A percentile compares a stretch with the other conserved stretches of the same genome.
Evolutionary conservation across 352 stramenopile genomes (phyloP).

Genomic region (Globisporangium polare): DNA sequence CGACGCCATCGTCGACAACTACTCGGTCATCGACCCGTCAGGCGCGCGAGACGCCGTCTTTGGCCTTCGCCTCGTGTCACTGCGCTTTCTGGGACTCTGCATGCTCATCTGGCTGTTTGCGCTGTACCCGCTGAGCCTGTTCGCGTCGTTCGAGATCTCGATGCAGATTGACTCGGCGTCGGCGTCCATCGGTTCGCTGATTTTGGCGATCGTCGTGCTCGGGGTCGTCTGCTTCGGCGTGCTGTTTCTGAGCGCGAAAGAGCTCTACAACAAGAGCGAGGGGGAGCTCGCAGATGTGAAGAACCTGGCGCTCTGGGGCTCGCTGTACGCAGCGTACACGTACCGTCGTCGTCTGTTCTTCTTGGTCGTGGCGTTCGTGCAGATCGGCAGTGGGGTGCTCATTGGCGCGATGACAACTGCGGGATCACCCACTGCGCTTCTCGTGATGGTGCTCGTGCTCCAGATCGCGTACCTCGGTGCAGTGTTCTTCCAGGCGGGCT

Average conservation of each 20-base stretch:
- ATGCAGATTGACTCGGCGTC: constrained; percentile 49
- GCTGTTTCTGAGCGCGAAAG: constrained; percentile 28
- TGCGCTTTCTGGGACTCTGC: constrained; percentile 52
- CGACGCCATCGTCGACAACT: constrained; percentile 30
- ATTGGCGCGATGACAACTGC: constrained; percentile 49
- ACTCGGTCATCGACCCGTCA: constrained; percentile 21
- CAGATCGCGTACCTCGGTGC: constrained; percentile 48
- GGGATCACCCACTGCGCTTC: constrained; percentile 24
- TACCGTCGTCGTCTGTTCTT: constrained; percentile 74
- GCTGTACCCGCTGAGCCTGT: constrained; percentile 58
- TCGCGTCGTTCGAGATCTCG: constrained; percentile 60
- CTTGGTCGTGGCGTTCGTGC: constrained; percentile 41
- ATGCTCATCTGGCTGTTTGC: constrained; percentile 64
- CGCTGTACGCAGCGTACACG: constrained; percentile 56
- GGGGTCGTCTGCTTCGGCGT: constrained; percentile 42
- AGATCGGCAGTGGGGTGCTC: constrained; percentile 48
- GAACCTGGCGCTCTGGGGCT: constrained; percentile 52
- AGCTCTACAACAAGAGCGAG: constrained; percentile 44
- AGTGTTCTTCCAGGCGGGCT: constrained; percentile 42
- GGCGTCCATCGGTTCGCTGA: constrained; percentile 21
- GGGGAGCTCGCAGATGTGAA: constrained; percentile 47
- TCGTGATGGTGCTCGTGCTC: constrained; percentile 43
- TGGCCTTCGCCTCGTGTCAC: constrained; percentile 49
- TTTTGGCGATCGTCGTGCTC: constrained; percentile 41
- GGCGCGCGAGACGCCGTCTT: constrained; percentile 21